These are phyloP conservation scores for Purpureocillium takamizusanense DNA, from an alignment of 2,329 filamentous ascomycete species.

Conservation along the genomic window DNA sequence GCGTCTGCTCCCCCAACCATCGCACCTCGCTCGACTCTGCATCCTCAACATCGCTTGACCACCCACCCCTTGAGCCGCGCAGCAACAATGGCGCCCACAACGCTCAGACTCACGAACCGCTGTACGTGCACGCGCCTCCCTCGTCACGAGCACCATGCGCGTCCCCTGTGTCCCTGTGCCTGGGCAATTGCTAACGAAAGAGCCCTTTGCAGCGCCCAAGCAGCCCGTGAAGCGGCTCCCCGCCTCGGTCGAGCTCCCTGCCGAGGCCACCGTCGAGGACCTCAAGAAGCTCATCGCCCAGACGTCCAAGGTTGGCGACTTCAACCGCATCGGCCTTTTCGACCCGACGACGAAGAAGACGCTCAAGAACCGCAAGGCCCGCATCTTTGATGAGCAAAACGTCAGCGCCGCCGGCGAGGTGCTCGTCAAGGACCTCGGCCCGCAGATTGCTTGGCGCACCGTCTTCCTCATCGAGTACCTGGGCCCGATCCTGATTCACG, in stretches of 20 bases:
- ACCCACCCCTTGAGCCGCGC: not conserved
- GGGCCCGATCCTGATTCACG: constrained; percentile 83
- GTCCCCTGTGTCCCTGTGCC: not conserved
- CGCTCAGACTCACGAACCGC: constrained; percentile 11
- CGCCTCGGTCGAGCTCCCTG: constrained; percentile 35
- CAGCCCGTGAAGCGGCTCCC: constrained; percentile 47
- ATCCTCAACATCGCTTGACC: not conserved
- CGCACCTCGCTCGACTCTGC: not conserved
- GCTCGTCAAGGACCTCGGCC: constrained; percentile 87
- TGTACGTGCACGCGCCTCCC: constrained; percentile 8
- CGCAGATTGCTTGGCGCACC: constrained; percentile 84
- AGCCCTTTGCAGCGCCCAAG: constrained; percentile 28
- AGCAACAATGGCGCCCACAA: constrained; percentile 3
- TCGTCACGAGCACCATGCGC: too few relatives aligned
- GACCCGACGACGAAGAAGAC: constrained; percentile 53
- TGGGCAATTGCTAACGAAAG: constrained; percentile 2
- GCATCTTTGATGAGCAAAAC: constrained; percentile 37
- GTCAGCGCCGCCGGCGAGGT: constrained; percentile 47
- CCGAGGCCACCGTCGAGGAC: constrained; percentile 48
- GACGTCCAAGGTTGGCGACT: constrained; percentile 40
- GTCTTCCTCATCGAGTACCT: constrained; percentile 95
- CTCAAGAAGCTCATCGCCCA: constrained; percentile 48
- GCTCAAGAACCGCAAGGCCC: constrained; percentile 51
- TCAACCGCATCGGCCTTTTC: constrained; percentile 54
- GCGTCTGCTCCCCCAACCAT: too few relatives aligned